Base-by-base conservation (phyloP, 495 filamentous ascomycete species). In the Penicillium tannophilum region DNA sequence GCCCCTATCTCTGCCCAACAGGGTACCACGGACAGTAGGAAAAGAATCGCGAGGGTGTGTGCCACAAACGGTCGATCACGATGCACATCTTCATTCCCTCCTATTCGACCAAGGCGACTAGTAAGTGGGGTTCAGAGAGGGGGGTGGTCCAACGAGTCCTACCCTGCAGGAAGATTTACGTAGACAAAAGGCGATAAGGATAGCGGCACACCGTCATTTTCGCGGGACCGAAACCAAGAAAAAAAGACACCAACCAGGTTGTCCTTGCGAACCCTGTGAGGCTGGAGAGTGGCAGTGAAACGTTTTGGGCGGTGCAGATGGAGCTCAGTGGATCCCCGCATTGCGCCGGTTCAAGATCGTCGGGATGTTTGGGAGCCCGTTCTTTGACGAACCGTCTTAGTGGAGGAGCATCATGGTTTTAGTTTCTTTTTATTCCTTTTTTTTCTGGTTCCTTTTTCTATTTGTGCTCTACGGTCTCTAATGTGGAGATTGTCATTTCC, bases 211-310 rank as follows among this genome's bases (percentile, higher is more conserved):
- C 56, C 53, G 60, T 62, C 52, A 62, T 59, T 56, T 56, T 26
- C 45, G 46, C 33, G 28, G 35, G 20, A 10, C 58, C 35, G 30
- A 33, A 53, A 50, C 12, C 42, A 50, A 16, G n/a, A n/a, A 47
- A 19, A 19, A 36, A 51, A 33, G 16, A 51, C 4, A 51, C 14
- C 28, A 52, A 41, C n/a, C 8, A 31, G 23, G 6, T 31, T 30
- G 46, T 49, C 16, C 26, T 17, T 8, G 16, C 20, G 24, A 61
- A 52, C 41, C 47, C 47, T 39, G 52, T 66, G 66, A 68, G 66
- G 66, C 58, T 68, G 59, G 59, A 54, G 60, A 53, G 63, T 69
- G 66, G 66, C 66, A 69, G 66, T 66, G 66, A 60, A 60, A 60
- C 56, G 47, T 36, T 56, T 67, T 36, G 56, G 59, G 49, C 61